A percentile compares a stretch with the other conserved stretches of the same genome.
phyloP scores from a whole-genome alignment of 2,329 filamentous ascomycete species.

The Hyphodiscus sp. region DNA sequence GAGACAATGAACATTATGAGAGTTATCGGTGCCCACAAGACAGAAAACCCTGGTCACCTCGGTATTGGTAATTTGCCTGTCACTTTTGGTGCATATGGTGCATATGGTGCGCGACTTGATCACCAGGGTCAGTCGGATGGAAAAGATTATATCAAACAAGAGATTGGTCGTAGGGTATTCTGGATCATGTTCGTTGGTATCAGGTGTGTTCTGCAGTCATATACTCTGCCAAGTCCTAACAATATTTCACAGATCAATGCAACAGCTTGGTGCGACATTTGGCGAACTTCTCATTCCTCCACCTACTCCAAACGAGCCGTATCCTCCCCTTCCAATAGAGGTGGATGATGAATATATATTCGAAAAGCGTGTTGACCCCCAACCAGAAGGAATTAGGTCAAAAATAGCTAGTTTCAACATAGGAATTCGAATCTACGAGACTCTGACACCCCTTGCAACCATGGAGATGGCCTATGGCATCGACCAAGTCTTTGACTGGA shows the following conservation, averaged over 20 bases:
- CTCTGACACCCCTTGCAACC: slow-evolving; percentile 72
- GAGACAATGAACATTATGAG: slow-evolving; percentile 65
- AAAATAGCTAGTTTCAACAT: slow-evolving; percentile 75
- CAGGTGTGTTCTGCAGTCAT: slow-evolving; percentile 40
- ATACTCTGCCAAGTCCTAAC: slow-evolving; percentile 14
- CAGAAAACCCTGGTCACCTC: slow-evolving; percentile 34
- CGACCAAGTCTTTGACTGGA: slow-evolving; percentile 67
- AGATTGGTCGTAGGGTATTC: slow-evolving; percentile 73
- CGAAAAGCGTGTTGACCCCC: slow-evolving; percentile 60
- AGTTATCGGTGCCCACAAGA: slow-evolving; percentile 58
- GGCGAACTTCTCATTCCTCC: slow-evolving; percentile 70
- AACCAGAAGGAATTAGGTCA: slow-evolving; percentile 62
- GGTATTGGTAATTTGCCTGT: slow-evolving; percentile 21
- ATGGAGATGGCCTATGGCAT: slow-evolving; percentile 79
- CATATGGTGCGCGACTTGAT: slow-evolving; percentile 6
- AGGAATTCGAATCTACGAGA: slow-evolving; percentile 70
- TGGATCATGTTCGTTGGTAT: slow-evolving; percentile 76
- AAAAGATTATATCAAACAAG: slow-evolving; percentile 63
- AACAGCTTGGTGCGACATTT: slow-evolving; percentile 67
- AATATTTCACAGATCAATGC: slow-evolving; percentile 52
- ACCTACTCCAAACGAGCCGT: slow-evolving; percentile 66
- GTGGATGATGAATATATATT: slow-evolving; percentile 80
- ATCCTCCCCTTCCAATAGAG: slow-evolving; percentile 73
- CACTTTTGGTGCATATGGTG: slow-evolving; percentile 18
- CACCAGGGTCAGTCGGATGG: slow-evolving; percentile 7